Evolutionary conservation across 768 basidiomycete species (phyloP).

Genomic region (Pleurotus cornucopiae): DNA sequence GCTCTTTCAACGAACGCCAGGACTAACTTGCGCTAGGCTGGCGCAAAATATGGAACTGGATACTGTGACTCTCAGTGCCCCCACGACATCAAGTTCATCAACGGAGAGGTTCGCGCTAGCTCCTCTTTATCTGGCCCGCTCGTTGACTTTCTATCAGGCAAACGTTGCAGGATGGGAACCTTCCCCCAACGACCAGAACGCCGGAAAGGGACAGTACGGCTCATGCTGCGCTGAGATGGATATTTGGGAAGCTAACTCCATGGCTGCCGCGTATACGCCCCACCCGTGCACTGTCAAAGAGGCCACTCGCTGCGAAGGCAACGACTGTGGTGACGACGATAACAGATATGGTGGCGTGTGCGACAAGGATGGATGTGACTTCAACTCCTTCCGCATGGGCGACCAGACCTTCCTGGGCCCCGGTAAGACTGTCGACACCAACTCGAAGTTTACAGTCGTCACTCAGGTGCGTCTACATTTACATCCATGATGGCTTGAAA

Average conservation of each 20-base stretch:
- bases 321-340: conserved; percentile 21
- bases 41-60: conserved; percentile 41
- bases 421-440: conserved; percentile 33
- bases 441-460: conserved; percentile 34
- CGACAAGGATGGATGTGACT: conserved; percentile 40
- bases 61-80: conserved; percentile 46
- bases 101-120: conserved; percentile 28
- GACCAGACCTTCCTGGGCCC: conserved; percentile 30
- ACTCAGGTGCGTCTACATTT: conserved; percentile 19
- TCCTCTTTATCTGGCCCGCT: neutral
- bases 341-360: conserved; percentile 31
- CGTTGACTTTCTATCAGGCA: conserved; percentile 20
- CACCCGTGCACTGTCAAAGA: conserved; percentile 30
- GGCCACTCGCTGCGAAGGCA: conserved; percentile 28
- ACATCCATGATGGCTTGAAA: neutral
- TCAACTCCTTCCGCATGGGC: conserved; percentile 44
- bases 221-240: conserved; percentile 42
- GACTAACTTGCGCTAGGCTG: conserved; percentile 17
- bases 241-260: conserved; percentile 40
- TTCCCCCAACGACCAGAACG: conserved; percentile 26
- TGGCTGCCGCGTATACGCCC: conserved; percentile 36
- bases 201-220: conserved; percentile 32
- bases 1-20: neutral
- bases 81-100: conserved; percentile 41
- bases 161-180: conserved; percentile 31